Evolutionary conservation across 2,329 filamentous ascomycete species (phyloP), one percentile per base, ranked within the genome.

Genomic region (Xylaria sp.): DNA sequence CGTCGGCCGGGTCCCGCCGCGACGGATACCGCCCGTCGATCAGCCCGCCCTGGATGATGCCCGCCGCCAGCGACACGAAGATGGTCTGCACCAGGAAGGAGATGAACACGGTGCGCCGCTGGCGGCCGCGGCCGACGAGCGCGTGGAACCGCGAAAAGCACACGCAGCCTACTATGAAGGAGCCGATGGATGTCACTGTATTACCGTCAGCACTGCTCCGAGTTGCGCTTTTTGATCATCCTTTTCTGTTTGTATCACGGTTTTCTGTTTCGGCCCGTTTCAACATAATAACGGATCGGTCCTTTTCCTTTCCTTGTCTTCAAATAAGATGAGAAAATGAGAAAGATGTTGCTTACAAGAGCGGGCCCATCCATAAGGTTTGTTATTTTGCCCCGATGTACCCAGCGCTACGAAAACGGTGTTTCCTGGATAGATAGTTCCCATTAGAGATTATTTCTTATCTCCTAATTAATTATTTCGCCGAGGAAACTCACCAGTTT

Each of bases 381-480:
- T 78, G 39, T 75, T 77, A 59, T 81, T 81, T 57, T 81, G 80
- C 30, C 78, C 76, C 0, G 80, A 80, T 0, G 80, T 78, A 4
- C 80, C 80, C 15, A 82, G 74, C 12, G 80, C 80, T n/a, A 82
- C 74, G 69, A 82, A 82, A 53, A 82, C 80, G 20, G 80, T 82
- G 60, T 82, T 82, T 62, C 81, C 80, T 77, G 25, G 23, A 32
- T 20, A n/a, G 45, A 4, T 55, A 20, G 18, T 20, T 53, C 45
- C 60, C n/a, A 45, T 59, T n/a, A 52, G 34, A 41, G 12, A 13
- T 28, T 25, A 12, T 36, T 36, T 28, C 50, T 30, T 25, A 48
- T 50, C 8, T 18, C 56, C n/a, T 3, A 12, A 2, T 39, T 45
- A 4, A 13, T 30, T 46, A 4, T 45, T 63, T 58, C 7, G 12